Evolutionary conservation across 2,329 filamentous ascomycete genomes (phyloP), one percentile per base, ranked within the genome.

Genomic region (Leptographium galeiforme): DNA sequence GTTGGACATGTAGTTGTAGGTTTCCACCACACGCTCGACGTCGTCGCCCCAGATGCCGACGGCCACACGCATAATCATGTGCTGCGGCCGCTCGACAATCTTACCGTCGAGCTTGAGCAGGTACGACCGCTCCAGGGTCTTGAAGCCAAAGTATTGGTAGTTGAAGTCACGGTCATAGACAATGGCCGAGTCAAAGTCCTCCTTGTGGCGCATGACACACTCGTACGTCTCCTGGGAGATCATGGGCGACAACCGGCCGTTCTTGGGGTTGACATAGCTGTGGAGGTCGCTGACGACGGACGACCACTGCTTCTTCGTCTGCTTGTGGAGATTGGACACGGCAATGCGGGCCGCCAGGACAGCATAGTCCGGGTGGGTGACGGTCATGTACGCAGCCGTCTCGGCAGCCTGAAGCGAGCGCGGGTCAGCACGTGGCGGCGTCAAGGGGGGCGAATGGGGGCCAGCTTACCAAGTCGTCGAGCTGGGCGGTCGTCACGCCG

Each of bases 301-400:
- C n/a, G 93, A 97, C 76, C 94, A 98, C 68, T 97, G 91, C 79
- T 98, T 98, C 81, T 97, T 97, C 60, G 93, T 98, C 79, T 98
- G 93, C 76, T 98, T 98, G 84, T 98, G 93, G 56, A 98, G 85
- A 75, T 98, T 98, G 66, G 93, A 98, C 53, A 98, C 93, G 62
- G 93, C 93, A 67, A 98, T 97, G 73, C 93, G 90, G 61, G 93
- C 93, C 60, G 93, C 93, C 56, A 98, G 89, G 67, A 97, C 94
- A 68, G 93, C 93, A 70, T 98, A 98, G 74, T 98, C 93, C 64
- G 93, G 93, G 70, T 98, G 93, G 58, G 91, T 98, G 63, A 96
- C 91, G 57, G 93, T 98, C 93, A 98, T 98, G 77, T 98, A 98
- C 55, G 93, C 93, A 63, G 93, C 93, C 63, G 93, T 98, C 76